Conservation (phyloP, 176 grass and related monocot species). For the Hordeum marinum region DNA sequence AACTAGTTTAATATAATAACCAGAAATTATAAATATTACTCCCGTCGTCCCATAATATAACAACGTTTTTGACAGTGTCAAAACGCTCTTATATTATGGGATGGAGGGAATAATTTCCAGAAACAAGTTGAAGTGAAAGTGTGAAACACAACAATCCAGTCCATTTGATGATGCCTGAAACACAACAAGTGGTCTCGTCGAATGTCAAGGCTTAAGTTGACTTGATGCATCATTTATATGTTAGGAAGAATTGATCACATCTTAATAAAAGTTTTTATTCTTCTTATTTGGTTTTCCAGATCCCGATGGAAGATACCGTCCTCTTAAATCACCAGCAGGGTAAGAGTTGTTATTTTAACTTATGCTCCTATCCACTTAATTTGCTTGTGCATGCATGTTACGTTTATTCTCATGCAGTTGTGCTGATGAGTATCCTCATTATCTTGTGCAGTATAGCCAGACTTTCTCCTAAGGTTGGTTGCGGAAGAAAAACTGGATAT, state of each 20-base stretch:
- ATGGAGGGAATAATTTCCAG: neutral
- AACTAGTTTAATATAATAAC: no score
- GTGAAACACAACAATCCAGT: neutral
- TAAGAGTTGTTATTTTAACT: conserved; percentile 30
- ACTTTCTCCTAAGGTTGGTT: neutral
- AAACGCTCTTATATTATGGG: no score
- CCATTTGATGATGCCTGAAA: neutral
- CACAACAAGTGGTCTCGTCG: no score
- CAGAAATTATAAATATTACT: neutral
- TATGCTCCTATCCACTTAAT: neutral
- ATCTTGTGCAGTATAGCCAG: conserved; percentile 60
- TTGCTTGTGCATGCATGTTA: neutral
- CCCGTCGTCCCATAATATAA: no score
- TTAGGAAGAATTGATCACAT: neutral
- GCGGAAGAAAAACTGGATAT: neutral
- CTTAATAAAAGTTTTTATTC: conserved; percentile 14
- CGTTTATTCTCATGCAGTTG: neutral
- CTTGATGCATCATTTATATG: neutral
- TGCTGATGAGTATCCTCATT: conserved; percentile 27
- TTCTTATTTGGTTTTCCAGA: conserved; percentile 42
- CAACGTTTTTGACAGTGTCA: no score
- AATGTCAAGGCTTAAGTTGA: neutral
- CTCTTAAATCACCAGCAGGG: conserved; percentile 49
- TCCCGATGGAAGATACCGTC: conserved; percentile 41
- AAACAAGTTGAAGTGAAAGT: neutral